Evolutionary conservation across 768 basidiomycete species (phyloP).

Genomic region (Tricholoma bakamatsutake): DNA sequence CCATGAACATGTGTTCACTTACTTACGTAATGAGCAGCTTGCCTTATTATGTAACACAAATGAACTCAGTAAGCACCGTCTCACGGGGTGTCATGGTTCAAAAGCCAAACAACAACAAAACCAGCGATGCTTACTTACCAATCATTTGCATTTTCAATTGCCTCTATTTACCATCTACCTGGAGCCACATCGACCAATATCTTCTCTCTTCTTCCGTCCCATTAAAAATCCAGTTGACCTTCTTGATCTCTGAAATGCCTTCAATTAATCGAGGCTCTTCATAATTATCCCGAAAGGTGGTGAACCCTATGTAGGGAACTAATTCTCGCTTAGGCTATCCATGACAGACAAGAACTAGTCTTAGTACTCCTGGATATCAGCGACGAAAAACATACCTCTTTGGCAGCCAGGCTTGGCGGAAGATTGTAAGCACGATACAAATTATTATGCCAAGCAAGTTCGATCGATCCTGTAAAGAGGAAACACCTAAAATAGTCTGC

Average conservation of each 20-base stretch:
- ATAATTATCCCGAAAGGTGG: slow-evolving; percentile 49
- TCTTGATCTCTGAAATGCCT: slow-evolving; percentile 72
- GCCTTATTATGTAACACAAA: too few species aligned
- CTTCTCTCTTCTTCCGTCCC: slow-evolving; percentile 66
- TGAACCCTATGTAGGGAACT: slow-evolving; percentile 57
- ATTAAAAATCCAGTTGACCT: slow-evolving; percentile 76
- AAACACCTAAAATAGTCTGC: slow-evolving; percentile 48
- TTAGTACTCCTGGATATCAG: neutral
- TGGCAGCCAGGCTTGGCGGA: slow-evolving; percentile 36
- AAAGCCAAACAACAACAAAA: too few species aligned
- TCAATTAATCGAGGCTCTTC: slow-evolving; percentile 65
- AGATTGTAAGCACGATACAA: slow-evolving; percentile 73
- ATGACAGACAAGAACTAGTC: slow-evolving; percentile 1
- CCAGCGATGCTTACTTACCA: too few species aligned
- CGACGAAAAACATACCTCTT: slow-evolving; percentile 30
- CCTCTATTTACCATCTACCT: slow-evolving; percentile 60
- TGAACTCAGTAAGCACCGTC: too few species aligned
- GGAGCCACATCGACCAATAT: slow-evolving; percentile 84
- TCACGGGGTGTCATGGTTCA: too few species aligned
- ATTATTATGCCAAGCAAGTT: slow-evolving; percentile 92
- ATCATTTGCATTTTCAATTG: too few species aligned
- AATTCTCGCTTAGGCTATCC: slow-evolving; percentile 41
- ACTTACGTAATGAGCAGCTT: too few species aligned
- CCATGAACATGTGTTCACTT: too few species aligned
- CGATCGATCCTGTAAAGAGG: slow-evolving; percentile 66